Percentiles rank a stretch among this genome's conserved stretches.
Conservation (phyloP, 2,329 filamentous ascomycete genomes). For the Talaromyces funiculosus region DNA sequence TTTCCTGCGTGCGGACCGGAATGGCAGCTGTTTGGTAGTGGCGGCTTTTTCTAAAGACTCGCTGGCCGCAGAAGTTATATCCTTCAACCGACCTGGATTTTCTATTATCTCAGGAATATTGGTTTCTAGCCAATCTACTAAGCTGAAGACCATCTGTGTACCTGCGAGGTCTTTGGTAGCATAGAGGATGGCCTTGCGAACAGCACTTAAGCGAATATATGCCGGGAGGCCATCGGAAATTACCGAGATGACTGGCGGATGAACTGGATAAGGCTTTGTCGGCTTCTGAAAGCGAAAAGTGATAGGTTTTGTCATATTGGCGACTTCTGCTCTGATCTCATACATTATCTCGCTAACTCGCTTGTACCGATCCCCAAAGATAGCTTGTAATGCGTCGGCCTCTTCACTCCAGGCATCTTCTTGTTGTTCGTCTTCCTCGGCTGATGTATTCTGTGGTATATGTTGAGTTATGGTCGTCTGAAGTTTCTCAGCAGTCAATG, state of each 20-base stretch:
- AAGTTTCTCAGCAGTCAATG: conserved; percentile 68
- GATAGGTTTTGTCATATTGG: conserved; percentile 41
- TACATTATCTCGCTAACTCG: conserved; percentile 59
- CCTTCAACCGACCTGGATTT: conserved; percentile 73
- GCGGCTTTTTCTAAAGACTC: conserved; percentile 24
- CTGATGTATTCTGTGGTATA: conserved; percentile 17
- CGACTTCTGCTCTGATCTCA: conserved; percentile 59
- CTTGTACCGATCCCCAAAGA: conserved; percentile 70
- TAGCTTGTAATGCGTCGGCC: conserved; percentile 73
- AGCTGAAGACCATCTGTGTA: conserved; percentile 84
- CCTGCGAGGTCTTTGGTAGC: conserved; percentile 66
- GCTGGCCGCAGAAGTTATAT: conserved; percentile 76
- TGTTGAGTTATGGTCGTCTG: conserved; percentile 62
- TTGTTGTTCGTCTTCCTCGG: conserved; percentile 34
- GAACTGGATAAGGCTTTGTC: conserved; percentile 62
- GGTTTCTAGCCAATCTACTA: conserved; percentile 86
- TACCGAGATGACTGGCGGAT: conserved; percentile 64
- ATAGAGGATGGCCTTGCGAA: conserved; percentile 68
- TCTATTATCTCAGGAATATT: conserved; percentile 77
- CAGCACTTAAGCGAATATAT: conserved; percentile 85
- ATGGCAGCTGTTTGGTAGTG: conserved; percentile 20
- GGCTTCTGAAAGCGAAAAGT: conserved; percentile 65
- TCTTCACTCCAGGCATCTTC: conserved; percentile 75
- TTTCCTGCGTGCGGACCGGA: conserved; percentile 33
- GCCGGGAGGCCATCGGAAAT: conserved; percentile 67